Evolutionary conservation across 768 basidiomycete genomes (phyloP).

Genomic region (Suillus hirtellus): DNA sequence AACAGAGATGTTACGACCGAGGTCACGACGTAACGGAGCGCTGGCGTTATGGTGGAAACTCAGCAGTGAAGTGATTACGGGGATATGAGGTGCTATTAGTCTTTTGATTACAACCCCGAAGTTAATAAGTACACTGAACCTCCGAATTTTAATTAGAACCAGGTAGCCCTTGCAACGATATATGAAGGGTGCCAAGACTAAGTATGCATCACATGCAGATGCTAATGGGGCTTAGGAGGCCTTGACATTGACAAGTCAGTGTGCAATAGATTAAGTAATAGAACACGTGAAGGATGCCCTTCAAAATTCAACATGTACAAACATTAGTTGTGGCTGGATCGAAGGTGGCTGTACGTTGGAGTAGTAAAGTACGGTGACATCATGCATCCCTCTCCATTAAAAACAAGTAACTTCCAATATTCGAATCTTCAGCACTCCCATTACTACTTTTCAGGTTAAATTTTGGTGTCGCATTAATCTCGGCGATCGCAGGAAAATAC

Average conservation of each 20-base stretch:
- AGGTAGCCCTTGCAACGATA: not conserved
- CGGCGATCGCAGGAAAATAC: not conserved
- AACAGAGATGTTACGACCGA: not conserved
- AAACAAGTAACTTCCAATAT: not conserved
- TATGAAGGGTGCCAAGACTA: not conserved
- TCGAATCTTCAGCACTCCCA: not conserved
- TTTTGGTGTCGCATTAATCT: not conserved
- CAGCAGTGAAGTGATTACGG: too few relatives aligned
- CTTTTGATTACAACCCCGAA: not conserved
- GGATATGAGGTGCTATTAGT: not conserved
- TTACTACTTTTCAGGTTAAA: not conserved
- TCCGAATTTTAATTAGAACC: not conserved
- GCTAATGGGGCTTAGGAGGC: too few relatives aligned
- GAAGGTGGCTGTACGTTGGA: not conserved
- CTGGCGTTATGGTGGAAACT: not conserved
- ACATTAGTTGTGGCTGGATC: not conserved
- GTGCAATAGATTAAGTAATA: too few relatives aligned
- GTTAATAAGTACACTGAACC: not conserved
- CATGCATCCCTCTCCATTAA: not conserved
- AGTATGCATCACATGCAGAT: too few relatives aligned
- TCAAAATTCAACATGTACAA: slow-evolving; percentile 4
- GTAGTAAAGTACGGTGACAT: not conserved
- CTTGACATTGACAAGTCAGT: too few relatives aligned
- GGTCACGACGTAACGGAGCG: not conserved
- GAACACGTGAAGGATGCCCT: too few relatives aligned